Conservation (phyloP, 2,329 filamentous ascomycete genomes). For the Dothiorella sarmentorum region DNA sequence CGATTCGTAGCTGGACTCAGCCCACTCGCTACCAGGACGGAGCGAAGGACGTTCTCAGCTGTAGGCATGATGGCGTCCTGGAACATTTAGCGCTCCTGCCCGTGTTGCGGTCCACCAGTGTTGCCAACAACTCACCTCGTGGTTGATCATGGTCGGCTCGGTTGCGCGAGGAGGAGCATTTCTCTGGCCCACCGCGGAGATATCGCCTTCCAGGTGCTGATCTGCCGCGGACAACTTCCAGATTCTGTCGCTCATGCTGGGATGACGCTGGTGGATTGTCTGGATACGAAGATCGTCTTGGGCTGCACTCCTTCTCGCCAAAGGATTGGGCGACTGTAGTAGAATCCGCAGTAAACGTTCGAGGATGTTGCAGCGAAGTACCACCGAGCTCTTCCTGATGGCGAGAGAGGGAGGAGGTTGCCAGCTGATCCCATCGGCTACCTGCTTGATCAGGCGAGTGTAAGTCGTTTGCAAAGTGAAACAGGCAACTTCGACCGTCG, state of each 20-base stretch:
- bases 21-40: neutral
- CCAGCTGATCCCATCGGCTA: neutral
- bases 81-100: neutral
- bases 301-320: neutral
- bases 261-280: neutral
- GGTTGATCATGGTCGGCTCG: slow-evolving; percentile 15
- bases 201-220: neutral
- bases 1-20: neutral
- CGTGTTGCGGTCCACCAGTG: neutral
- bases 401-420: neutral
- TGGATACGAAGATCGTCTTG: neutral
- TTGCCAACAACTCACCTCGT: slow-evolving; percentile 3
- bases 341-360: neutral
- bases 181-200: neutral
- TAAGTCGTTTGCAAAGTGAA: neutral
- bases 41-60: slow-evolving; percentile 11
- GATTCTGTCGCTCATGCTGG: slow-evolving; percentile 6
- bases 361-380: neutral
- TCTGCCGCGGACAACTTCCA: neutral
- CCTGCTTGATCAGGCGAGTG: neutral
- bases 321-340: neutral
- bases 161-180: neutral
- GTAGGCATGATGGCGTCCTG: slow-evolving; percentile 16
- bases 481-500: neutral
- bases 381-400: neutral